Evolutionary conservation across 78 protist genomes (phyloP), one percentile per base, ranked within the genome.

Genomic region (Dictyostelium capitatum): DNA sequence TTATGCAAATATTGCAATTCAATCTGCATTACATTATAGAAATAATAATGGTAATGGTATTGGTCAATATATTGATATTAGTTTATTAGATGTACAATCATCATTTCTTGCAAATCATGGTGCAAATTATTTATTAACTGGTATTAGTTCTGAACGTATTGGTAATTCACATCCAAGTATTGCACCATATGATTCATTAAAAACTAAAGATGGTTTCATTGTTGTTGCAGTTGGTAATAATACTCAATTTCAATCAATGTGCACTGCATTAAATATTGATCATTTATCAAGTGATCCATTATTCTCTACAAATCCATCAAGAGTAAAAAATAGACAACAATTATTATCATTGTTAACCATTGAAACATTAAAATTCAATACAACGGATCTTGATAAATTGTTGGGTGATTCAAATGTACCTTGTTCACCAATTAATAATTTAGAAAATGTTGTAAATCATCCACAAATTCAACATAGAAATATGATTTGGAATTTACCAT

Each of bases 111-210:
- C 93, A 0, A 87, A 87, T 37, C 47, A 43, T n/a, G 78, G 80
- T 47, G 23, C 82, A 19, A 90, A 46, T 48, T 79, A 90, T 59
- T 62, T 90, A 14, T 0, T 82, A 1, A 82, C 95, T 8, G 95
- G 95, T 20, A 10, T 48, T 23, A 62, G 50, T 14, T 79, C 95
- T 47, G n/a, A 78, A 57, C 43, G 95, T 28, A 47, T 90, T 56
- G 95, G 95, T 37, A 90, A 90, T 69, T 72, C 95, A 14, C 95
- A 90, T 90, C 95, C 95, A 79, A 75, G 85, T 37, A 90, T 90
- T 19, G 23, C 87, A 11, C 89, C 95, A 7, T 90, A 82, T 48
- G 95, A 90, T 23, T 79, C 83, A 6, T 10, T 90, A 3, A 56
- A 48, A n/a, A 70, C 95, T 14, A 37, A 28, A 14, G 89, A 82